These are phyloP conservation scores for Sarocladium kiliense DNA, from an alignment of 2,329 filamentous ascomycete species.

Conservation along the genomic window DNA sequence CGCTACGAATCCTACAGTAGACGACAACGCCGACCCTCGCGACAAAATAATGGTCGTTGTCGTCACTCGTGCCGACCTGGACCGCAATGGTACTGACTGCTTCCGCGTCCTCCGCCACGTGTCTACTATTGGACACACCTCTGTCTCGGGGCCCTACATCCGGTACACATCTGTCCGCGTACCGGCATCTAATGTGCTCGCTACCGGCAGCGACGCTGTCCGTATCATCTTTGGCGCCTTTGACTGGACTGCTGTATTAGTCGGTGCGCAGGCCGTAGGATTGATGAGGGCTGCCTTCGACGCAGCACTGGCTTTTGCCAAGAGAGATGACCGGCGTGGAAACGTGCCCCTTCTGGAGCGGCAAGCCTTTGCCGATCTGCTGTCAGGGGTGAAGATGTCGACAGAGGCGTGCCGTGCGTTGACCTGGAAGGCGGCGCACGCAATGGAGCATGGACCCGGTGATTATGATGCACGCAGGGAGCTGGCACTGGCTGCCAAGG, in stretches of 20 bases:
- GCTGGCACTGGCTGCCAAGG: conserved; percentile 43
- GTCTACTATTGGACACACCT: conserved; percentile 39
- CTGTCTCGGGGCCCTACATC: conserved; percentile 43
- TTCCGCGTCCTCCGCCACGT: conserved; percentile 42
- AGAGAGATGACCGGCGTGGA: conserved; percentile 38
- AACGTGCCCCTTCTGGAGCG: conserved; percentile 37
- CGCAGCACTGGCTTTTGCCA: conserved; percentile 43
- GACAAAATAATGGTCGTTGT: conserved; percentile 41
- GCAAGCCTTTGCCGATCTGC: conserved; percentile 45
- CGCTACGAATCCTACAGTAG: not conserved
- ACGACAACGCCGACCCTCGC: conserved; percentile 16
- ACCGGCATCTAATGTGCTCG: conserved; percentile 39
- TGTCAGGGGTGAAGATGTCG: conserved; percentile 47
- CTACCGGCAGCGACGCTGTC: not conserved
- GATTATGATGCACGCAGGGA: conserved; percentile 36
- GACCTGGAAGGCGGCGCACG: conserved; percentile 46
- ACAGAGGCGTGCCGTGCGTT: conserved; percentile 43
- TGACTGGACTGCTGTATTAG: conserved; percentile 38
- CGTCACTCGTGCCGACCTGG: conserved; percentile 41
- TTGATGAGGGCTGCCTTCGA: conserved; percentile 50
- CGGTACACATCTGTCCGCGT: conserved; percentile 42
- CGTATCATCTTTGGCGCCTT: conserved; percentile 37
- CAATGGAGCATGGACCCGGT: conserved; percentile 34
- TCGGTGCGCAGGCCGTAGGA: conserved; percentile 49
- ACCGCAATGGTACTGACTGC: conserved; percentile 33